Conservation (phyloP, 139 green algal species). For the Coelastrella sp. region DNA sequence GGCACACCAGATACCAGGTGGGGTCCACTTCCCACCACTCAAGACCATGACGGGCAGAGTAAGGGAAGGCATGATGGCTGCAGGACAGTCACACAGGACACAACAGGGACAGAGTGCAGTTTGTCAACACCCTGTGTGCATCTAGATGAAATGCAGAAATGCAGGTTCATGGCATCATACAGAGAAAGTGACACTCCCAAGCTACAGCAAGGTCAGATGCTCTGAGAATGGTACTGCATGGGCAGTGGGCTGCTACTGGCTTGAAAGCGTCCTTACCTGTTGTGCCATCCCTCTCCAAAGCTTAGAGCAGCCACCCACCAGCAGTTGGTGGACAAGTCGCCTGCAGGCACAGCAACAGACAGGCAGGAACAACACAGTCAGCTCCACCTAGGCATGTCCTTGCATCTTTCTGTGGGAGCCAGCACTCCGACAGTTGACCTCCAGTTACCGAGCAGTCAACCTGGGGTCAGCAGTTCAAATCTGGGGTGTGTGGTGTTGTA, state of each 20-base stretch:
- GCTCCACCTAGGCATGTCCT: neutral
- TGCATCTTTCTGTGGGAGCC: too few species aligned
- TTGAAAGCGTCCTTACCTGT: conserved; percentile 51
- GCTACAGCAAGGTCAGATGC: too few species aligned
- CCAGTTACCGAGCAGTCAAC: too few species aligned
- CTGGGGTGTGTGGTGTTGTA: conserved; percentile 38
- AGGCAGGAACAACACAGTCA: neutral
- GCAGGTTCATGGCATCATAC: neutral
- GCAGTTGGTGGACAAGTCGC: conserved; percentile 84
- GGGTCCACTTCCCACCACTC: conserved; percentile 81
- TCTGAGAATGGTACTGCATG: neutral
- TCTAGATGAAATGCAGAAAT: neutral
- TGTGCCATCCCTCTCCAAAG: conserved; percentile 95
- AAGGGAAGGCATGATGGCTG: conserved; percentile 83
- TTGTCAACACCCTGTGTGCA: neutral
- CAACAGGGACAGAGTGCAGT: neutral
- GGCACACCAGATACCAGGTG: conserved; percentile 52
- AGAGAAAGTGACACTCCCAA: too few species aligned
- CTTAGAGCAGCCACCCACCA: conserved; percentile 79
- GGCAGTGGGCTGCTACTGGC: neutral
- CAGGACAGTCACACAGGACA: neutral
- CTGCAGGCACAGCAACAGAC: neutral
- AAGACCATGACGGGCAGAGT: conserved; percentile 76
- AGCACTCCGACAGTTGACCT: too few species aligned
- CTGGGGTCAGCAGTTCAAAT: too few species aligned